Evolutionary conservation across 164 flowering plant species (phyloP).

Genomic region (Echeveria elegans): DNA sequence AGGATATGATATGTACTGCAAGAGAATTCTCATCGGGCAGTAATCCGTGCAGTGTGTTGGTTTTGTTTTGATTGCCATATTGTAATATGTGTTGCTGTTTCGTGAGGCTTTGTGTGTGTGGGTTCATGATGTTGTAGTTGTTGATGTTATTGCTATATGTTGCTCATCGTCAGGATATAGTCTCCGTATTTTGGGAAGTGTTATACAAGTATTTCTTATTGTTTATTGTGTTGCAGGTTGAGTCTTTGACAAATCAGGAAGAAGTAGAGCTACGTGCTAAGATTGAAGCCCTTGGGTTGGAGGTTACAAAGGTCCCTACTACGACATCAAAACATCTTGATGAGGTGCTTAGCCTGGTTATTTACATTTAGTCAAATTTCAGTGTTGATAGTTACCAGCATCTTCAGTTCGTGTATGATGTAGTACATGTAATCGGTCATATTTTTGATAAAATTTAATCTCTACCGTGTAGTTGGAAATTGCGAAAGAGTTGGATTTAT

Average conservation of each 20-base stretch:
- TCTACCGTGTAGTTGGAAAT: slow-evolving; percentile 51
- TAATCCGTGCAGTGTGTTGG: too few species aligned
- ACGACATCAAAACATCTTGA: slow-evolving; percentile 45
- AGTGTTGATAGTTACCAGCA: background rate
- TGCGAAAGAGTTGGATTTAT: slow-evolving; percentile 73
- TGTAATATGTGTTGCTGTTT: too few species aligned
- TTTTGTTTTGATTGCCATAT: too few species aligned
- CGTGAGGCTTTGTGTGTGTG: too few species aligned
- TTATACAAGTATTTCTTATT: background rate
- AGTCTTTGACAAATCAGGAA: slow-evolving; percentile 66
- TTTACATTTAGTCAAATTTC: background rate
- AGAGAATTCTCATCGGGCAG: too few species aligned
- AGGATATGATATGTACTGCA: too few species aligned
- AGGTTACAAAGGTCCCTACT: slow-evolving; percentile 67
- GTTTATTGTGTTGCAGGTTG: slow-evolving; percentile 45
- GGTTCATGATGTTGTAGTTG: too few species aligned
- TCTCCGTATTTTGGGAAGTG: background rate
- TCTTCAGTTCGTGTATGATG: background rate
- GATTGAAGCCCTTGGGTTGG: slow-evolving; percentile 76
- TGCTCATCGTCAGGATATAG: too few species aligned
- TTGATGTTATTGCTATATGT: too few species aligned
- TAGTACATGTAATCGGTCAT: background rate
- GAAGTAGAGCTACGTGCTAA: slow-evolving; percentile 86
- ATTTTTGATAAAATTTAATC: background rate
- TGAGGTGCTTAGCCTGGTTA: slow-evolving; percentile 45